Evolutionary conservation across 164 flowering plant genomes (phyloP).

Genomic region (Nelumbo lutea): DNA sequence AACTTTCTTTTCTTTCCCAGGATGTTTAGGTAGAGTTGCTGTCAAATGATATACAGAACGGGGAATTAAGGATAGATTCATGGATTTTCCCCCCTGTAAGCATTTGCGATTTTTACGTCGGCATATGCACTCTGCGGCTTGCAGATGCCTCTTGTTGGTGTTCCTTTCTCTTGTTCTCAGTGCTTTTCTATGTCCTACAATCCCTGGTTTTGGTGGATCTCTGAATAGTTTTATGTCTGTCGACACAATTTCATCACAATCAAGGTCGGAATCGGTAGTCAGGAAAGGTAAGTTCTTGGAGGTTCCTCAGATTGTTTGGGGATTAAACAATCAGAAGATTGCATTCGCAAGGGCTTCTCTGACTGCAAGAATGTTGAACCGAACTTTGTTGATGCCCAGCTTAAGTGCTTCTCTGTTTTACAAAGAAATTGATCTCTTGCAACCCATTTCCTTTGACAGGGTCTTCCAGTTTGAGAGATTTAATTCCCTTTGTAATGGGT

Average conservation of each 20-base stretch:
- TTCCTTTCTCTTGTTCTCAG: slow-evolving; percentile 36
- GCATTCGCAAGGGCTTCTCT: slow-evolving; percentile 92
- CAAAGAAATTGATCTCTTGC: slow-evolving; percentile 74
- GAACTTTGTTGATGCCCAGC: slow-evolving; percentile 89
- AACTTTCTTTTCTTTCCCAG: not conserved
- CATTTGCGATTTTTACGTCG: slow-evolving; percentile 24
- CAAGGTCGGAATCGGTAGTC: slow-evolving; percentile 22
- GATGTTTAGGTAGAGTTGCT: not conserved
- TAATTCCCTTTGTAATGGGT: slow-evolving; percentile 70
- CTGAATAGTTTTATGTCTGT: slow-evolving; percentile 15
- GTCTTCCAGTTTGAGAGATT: slow-evolving; percentile 69
- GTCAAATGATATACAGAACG: not conserved
- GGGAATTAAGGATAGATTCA: slow-evolving; percentile 13
- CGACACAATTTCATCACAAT: slow-evolving; percentile 2
- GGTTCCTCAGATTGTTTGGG: slow-evolving; percentile 98
- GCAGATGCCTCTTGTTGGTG: slow-evolving; percentile 50
- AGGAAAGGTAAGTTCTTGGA: slow-evolving; percentile 60
- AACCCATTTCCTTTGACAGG: slow-evolving; percentile 78
- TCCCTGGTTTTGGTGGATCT: slow-evolving; percentile 22
- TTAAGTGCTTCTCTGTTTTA: slow-evolving; percentile 91
- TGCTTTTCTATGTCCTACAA: slow-evolving; percentile 30
- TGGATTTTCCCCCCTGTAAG: slow-evolving; percentile 39
- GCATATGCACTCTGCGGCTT: slow-evolving; percentile 31
- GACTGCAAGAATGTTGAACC: slow-evolving; percentile 72
- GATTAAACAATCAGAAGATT: slow-evolving; percentile 92